These are phyloP conservation scores for Tanacetum coccineum DNA, from an alignment of 129 eudicot genomes.

Conservation along the genomic window DNA sequence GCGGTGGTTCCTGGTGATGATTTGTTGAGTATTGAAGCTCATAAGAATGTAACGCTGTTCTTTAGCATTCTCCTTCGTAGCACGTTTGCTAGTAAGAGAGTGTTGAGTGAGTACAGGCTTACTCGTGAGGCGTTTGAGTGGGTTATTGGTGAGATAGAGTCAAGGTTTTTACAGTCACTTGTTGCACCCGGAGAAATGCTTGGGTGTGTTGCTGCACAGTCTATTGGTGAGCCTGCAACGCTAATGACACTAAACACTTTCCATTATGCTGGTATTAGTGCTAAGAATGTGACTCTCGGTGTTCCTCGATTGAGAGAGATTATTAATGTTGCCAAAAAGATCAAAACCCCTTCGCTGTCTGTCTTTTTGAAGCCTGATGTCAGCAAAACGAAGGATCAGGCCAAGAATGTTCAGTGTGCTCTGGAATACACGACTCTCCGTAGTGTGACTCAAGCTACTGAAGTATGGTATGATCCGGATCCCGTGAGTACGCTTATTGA, in stretches of 20 bases:
- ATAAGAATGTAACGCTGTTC: conserved; percentile 57
- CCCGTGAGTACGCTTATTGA: no score
- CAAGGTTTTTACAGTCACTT: no score
- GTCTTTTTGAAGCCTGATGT: conserved; percentile 81
- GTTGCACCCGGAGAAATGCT: conserved; percentile 40
- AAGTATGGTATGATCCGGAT: conserved; percentile 47
- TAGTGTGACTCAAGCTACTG: conserved; percentile 97
- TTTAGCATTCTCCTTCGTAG: conserved; percentile 91
- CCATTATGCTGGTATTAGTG: conserved; percentile 99
- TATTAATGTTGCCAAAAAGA: conserved; percentile 93
- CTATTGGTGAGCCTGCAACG: conserved; percentile 98
- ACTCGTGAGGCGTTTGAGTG: no score
- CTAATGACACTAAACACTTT: conserved; percentile 98
- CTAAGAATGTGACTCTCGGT: conserved; percentile 93
- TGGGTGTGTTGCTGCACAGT: conserved; percentile 98
- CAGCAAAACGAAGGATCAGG: conserved; percentile 69
- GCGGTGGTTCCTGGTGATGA: conserved; percentile 98
- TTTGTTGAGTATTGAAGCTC: conserved; percentile 44
- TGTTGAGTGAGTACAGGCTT: no score
- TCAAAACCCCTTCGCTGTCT: conserved; percentile 91
- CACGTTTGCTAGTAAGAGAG: no score
- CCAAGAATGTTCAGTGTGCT: conserved; percentile 93
- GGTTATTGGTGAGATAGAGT: no score
- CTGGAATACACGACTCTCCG: conserved; percentile 84
- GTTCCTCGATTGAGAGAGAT: conserved; percentile 95